Evolutionary conservation across 305 asterid genomes (phyloP).

Genomic region (Striga hermonthica): DNA sequence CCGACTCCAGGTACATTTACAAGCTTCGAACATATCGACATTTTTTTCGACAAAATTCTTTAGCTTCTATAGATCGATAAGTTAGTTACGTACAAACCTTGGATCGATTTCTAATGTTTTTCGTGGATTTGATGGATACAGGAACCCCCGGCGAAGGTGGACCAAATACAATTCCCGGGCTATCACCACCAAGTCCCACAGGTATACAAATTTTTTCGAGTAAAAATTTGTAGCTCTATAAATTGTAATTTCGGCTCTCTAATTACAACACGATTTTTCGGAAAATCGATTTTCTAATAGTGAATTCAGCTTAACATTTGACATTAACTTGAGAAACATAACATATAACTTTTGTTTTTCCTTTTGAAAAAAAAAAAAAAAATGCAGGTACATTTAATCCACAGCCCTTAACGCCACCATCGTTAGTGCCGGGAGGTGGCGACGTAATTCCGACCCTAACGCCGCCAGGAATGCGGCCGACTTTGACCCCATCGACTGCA

Average conservation of each 20-base stretch:
- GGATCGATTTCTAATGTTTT: constrained; percentile 10
- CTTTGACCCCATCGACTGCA: constrained; percentile 38
- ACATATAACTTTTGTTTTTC: not conserved
- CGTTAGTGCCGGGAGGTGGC: constrained; percentile 24
- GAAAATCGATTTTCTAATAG: not conserved
- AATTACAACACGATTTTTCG: not conserved
- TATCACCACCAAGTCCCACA: constrained; percentile 34
- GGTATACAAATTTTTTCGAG: constrained; percentile 25
- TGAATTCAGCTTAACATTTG: not conserved
- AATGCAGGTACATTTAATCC: constrained; percentile 41
- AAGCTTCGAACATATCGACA: not conserved
- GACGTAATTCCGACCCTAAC: constrained; percentile 30
- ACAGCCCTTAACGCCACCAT: constrained; percentile 42
- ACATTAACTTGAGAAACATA: not conserved
- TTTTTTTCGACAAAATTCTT: not conserved
- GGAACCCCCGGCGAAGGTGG: constrained; percentile 30
- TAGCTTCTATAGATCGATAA: not conserved
- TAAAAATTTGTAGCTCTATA: not conserved
- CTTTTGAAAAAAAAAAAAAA: not conserved
- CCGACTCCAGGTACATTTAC: constrained; percentile 43
- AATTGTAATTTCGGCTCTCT: not conserved
- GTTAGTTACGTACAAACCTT: not conserved
- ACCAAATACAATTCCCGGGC: constrained; percentile 33
- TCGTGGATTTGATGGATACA: constrained; percentile 34
- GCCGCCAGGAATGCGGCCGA: constrained; percentile 45